phyloP scores from a whole-genome alignment of 768 basidiomycete species.

The Galerina sulciceps region DNA sequence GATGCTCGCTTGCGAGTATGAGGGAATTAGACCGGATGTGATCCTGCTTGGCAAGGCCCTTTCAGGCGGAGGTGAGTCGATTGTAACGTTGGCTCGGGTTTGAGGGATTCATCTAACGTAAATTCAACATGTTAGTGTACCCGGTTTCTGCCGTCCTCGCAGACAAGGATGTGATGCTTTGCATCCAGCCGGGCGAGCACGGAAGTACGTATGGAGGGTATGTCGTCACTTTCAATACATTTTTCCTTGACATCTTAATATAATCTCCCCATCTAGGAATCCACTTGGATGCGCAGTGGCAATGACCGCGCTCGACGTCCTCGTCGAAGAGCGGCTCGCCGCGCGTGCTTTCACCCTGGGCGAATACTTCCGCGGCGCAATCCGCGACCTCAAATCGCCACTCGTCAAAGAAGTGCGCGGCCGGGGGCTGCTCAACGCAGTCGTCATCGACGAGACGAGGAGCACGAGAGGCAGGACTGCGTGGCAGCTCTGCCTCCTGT shows the following conservation, averaged over 20 bases:
- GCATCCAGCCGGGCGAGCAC: slow-evolving; percentile 94
- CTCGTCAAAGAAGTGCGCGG: slow-evolving; percentile 84
- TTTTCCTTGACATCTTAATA: neutral
- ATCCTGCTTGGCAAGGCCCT: slow-evolving; percentile 95
- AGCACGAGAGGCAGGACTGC: slow-evolving; percentile 82
- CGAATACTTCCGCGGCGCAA: slow-evolving; percentile 71
- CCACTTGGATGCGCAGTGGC: slow-evolving; percentile 97
- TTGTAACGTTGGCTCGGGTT: neutral
- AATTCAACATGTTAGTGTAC: slow-evolving; percentile 60
- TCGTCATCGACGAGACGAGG: slow-evolving; percentile 87
- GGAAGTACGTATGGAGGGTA: slow-evolving; percentile 96
- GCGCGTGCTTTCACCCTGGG: slow-evolving; percentile 83
- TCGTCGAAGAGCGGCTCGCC: slow-evolving; percentile 83
- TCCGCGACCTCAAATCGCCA: slow-evolving; percentile 66
- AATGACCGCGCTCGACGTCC: slow-evolving; percentile 89
- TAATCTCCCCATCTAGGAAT: slow-evolving; percentile 53
- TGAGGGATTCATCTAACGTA: neutral
- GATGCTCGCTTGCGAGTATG: slow-evolving; percentile 90
- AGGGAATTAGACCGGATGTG: slow-evolving; percentile 87
- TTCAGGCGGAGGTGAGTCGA: slow-evolving; percentile 82
- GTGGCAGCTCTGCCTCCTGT: slow-evolving; percentile 93
- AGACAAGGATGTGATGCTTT: slow-evolving; percentile 90
- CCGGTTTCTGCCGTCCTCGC: slow-evolving; percentile 96
- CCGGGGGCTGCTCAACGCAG: slow-evolving; percentile 87
- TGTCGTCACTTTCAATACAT: slow-evolving; percentile 26